Conservation (phyloP, 1,284 basidiomycete genomes). For the Trichosporon sp. region DNA sequence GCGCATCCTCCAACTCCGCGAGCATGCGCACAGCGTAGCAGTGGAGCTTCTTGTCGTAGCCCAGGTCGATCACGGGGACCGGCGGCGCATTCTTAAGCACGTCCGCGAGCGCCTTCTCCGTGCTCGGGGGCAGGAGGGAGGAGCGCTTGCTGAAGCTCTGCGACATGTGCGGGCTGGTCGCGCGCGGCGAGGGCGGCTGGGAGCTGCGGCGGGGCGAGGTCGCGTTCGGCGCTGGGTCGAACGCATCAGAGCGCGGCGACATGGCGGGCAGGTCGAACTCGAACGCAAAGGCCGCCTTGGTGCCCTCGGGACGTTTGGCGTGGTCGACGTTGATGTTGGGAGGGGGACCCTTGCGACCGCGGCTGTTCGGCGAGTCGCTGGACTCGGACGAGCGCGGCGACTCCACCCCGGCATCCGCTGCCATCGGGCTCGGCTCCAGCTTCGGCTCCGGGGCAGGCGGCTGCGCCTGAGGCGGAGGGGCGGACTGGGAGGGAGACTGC, state of each 20-base stretch:
- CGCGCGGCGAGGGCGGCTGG: conserved; percentile 33
- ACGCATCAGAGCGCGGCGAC: conserved; percentile 47
- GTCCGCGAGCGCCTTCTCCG: conserved; percentile 39
- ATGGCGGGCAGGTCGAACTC: conserved; percentile 48
- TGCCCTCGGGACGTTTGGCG: conserved; percentile 4
- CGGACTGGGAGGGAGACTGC: not conserved
- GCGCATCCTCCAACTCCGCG: conserved; percentile 51
- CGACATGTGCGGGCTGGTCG: conserved; percentile 45
- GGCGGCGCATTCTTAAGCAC: conserved; percentile 15
- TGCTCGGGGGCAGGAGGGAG: conserved; percentile 43
- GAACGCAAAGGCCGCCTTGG: conserved; percentile 30
- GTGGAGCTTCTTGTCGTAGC: conserved; percentile 44
- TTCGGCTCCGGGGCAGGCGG: not conserved
- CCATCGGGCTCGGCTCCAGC: conserved; percentile 15
- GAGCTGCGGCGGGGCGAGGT: conserved; percentile 21
- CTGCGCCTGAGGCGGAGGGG: not conserved
- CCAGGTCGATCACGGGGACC: conserved; percentile 8
- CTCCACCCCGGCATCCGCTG: conserved; percentile 6
- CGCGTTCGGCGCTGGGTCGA: conserved; percentile 29
- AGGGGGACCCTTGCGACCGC: conserved; percentile 28
- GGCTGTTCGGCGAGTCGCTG: not conserved
- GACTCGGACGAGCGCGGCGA: conserved; percentile 2
- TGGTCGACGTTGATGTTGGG: conserved; percentile 31
- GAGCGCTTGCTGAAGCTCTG: conserved; percentile 46
- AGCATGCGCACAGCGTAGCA: conserved; percentile 51